These are phyloP conservation scores for Monosporozyma unispora DNA, from an alignment of 805 yeast genomes.

Conservation along the genomic window DNA sequence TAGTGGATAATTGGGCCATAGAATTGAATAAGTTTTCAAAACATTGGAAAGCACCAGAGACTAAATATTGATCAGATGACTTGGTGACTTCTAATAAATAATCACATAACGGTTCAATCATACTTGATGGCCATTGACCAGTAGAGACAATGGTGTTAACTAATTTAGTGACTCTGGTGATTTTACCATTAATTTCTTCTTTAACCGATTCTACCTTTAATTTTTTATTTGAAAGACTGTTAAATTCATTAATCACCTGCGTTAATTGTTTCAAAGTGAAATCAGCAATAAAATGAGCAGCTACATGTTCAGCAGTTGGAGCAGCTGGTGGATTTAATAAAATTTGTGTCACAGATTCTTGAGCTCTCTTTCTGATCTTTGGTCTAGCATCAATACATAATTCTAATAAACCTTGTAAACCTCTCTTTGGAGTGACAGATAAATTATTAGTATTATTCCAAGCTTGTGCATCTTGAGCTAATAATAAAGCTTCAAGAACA, in stretches of 20 bases:
- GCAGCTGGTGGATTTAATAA: constrained; percentile 62
- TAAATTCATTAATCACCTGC: constrained; percentile 34
- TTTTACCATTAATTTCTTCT: constrained; percentile 45
- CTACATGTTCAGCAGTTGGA: constrained; percentile 72
- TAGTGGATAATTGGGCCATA: constrained; percentile 30
- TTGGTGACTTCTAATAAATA: constrained; percentile 64
- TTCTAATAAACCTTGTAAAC: constrained; percentile 67
- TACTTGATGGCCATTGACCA: constrained; percentile 72
- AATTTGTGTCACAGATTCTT: constrained; percentile 69
- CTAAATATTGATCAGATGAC: constrained; percentile 74
- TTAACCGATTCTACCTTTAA: constrained; percentile 30
- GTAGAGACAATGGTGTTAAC: constrained; percentile 61
- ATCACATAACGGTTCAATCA: constrained; percentile 68
- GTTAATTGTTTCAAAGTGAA: constrained; percentile 51
- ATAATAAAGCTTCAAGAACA: constrained; percentile 65
- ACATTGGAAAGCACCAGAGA: constrained; percentile 73
- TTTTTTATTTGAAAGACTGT: constrained; percentile 30
- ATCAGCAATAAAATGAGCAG: constrained; percentile 60
- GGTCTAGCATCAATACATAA: constrained; percentile 84
- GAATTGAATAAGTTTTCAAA: constrained; percentile 36
- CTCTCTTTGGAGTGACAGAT: constrained; percentile 64
- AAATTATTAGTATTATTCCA: constrained; percentile 55
- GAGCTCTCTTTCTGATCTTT: constrained; percentile 90
- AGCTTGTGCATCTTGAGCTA: constrained; percentile 69
- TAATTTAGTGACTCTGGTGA: constrained; percentile 72